Evolutionary conservation across 176 grass and related monocot species (phyloP).

Genomic region (Bothriochloa decipiens): DNA sequence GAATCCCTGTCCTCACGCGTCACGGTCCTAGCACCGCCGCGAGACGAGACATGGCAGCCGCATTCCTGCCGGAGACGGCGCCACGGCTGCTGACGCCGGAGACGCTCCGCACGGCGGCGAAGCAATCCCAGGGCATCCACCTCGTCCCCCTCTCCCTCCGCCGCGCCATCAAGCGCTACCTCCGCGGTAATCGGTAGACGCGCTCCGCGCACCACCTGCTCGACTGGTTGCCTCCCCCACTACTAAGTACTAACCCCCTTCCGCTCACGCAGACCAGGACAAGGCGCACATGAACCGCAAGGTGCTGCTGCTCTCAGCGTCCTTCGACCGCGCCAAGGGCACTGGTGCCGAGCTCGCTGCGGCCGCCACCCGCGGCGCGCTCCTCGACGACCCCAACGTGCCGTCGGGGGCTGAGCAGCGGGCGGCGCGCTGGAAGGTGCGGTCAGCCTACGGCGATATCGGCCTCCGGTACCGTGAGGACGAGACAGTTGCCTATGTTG

Average conservation of each 20-base stretch:
- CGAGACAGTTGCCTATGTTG: slow-evolving; percentile 85
- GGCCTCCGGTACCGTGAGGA: slow-evolving; percentile 76
- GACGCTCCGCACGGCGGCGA: slow-evolving; percentile 73
- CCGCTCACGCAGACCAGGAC: slow-evolving; percentile 50
- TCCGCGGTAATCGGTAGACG: slow-evolving; percentile 46
- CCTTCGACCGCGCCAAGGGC: slow-evolving; percentile 74
- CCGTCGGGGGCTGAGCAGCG: slow-evolving; percentile 49
- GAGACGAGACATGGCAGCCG: slow-evolving; percentile 59
- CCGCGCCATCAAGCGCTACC: slow-evolving; percentile 82
- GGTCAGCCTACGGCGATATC: slow-evolving; percentile 76
- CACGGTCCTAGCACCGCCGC: slow-evolving; percentile 5
- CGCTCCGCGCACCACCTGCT: slow-evolving; percentile 37
- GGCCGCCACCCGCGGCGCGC: slow-evolving; percentile 50
- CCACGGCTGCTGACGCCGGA: slow-evolving; percentile 71
- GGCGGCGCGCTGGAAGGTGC: slow-evolving; percentile 76
- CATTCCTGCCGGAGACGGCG: slow-evolving; percentile 59
- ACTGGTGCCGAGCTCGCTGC: slow-evolving; percentile 66
- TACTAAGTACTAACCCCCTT: neutral
- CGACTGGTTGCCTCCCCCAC: slow-evolving; percentile 16
- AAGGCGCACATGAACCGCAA: slow-evolving; percentile 82
- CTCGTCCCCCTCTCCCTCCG: slow-evolving; percentile 77
- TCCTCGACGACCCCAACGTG: slow-evolving; percentile 66
- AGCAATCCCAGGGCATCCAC: slow-evolving; percentile 85
- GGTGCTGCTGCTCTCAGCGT: slow-evolving; percentile 68
- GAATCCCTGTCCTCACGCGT: neutral